Evolutionary conservation across 306 rosid species (phyloP), one percentile per base, ranked within the genome.

Genomic region (Sophora flavescens): DNA sequence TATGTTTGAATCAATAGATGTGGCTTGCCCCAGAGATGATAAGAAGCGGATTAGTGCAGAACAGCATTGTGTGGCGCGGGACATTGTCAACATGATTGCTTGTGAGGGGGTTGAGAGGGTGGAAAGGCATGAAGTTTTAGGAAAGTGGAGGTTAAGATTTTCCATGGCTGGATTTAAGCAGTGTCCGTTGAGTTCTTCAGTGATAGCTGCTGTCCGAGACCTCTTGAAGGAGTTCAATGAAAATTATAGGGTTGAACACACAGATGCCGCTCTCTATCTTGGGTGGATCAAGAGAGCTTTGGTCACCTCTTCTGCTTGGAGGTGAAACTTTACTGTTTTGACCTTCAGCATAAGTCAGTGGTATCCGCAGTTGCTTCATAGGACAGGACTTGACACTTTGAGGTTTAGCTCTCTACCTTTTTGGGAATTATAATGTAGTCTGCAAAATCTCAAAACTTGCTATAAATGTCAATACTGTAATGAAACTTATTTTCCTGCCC

Each of bases 81-180:
- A 93, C 89, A 91, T 93, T 2, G 97, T 93, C 22, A 93, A 90
- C 91, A 93, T 93, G 0, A 30, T 30, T 2, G 32, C 97, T 50
- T 93, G 97, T 17, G 97, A 93, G 72, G 96, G 91, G 35, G 30
- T 72, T n/a, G 96, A 93, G 53, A 87, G 98, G 81, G 96, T 93
- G 17, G 98, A 93, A 72, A 83, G 98, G 26, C 97, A 93, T 64
- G 98, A 91, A 70, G 88, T 77, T 70, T 80, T 86, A 0, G 90
- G 93, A 32, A 93, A 93, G 85, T 93, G 97, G 97, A 87, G 76
- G 69, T 28, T 6, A 63, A 93, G 98, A 78, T 84, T 93, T 74
- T 65, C 41, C 59, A 91, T 91, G 97, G 98, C 91, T 22, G 98
- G 93, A 38, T 91, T 91, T 53, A 79, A 61, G 22, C 91, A 28